A percentile compares a stretch with the other conserved stretches of the same genome.
Conservation (phyloP, 345 rosid genomes). For the Cochlearia excelsa region DNA sequence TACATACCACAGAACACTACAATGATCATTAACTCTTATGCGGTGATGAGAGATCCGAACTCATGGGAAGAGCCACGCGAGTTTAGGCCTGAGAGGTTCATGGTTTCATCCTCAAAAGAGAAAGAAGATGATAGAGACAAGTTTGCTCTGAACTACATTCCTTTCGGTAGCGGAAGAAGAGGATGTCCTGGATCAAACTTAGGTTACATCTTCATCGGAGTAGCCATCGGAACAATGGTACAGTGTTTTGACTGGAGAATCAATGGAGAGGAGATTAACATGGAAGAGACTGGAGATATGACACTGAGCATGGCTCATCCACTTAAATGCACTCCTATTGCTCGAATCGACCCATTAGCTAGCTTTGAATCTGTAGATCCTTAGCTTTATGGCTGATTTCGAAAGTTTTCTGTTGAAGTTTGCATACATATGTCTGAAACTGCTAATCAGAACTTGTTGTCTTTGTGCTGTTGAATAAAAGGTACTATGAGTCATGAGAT, state of each 20-base stretch:
- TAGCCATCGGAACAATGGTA: slow-evolving; percentile 34
- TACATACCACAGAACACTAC: slow-evolving; percentile 32
- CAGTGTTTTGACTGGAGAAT: slow-evolving; percentile 39
- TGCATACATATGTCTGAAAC: slow-evolving; percentile 4
- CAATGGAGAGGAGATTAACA: slow-evolving; percentile 23
- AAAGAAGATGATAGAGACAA: slow-evolving; percentile 18
- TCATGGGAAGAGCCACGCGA: slow-evolving; percentile 34
- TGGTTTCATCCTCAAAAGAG: slow-evolving; percentile 20
- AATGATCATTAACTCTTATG: slow-evolving; percentile 31
- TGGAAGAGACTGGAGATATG: slow-evolving; percentile 37
- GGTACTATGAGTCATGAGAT: background rate
- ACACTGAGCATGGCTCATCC: slow-evolving; percentile 35
- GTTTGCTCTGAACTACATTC: slow-evolving; percentile 27
- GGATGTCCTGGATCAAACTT: slow-evolving; percentile 36
- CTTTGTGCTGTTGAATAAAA: slow-evolving; percentile 1
- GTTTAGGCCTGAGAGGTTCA: slow-evolving; percentile 38
- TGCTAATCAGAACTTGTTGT: slow-evolving; percentile 1
- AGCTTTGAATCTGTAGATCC: slow-evolving; percentile 11
- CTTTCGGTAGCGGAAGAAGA: slow-evolving; percentile 40
- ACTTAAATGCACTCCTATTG: slow-evolving; percentile 32
- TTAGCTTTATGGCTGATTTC: slow-evolving; percentile 15
- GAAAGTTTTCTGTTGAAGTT: background rate
- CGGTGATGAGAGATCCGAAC: slow-evolving; percentile 41
- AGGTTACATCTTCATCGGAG: slow-evolving; percentile 23
- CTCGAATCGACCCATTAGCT: slow-evolving; percentile 34